Base-by-base conservation (phyloP, 805 yeast genomes). In the Spencermartinsiella europaea region DNA sequence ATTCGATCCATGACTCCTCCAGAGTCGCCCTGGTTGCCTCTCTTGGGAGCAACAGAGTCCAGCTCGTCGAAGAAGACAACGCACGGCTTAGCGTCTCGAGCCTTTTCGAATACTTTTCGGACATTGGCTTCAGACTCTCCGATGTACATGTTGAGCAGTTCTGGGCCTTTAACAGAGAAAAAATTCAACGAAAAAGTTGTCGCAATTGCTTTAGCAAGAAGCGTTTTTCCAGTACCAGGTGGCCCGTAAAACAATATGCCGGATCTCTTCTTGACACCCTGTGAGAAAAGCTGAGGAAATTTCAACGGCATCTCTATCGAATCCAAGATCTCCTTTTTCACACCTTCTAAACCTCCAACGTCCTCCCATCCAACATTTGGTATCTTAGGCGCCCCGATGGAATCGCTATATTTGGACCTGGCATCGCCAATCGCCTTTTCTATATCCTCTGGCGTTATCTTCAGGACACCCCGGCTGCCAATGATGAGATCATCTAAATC, bases 1-100 rank as follows among this genome's bases (percentile, higher is more conserved):
- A 93, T 93, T 65, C 99, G 77, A 63, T 93, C 99, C 99, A 93
- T 93, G 2, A 93, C 98, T 55, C 98, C 99, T 15, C 98, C 98
- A 2, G 97, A 89, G 65, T 93, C 99, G 20, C 99, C 98, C 61
- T 93, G 97, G 63, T 91, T 90, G 22, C 99, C 99, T 71, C 98
- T 81, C 64, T 93, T 91, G 1, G 98, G 98, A 0, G 99, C 99
- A 1, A 93, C 97, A 1, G 97, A 89, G 67, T 93, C 99, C 66
- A 93, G 74, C 68, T 93, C 99, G 69, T 93, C 99, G 61, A 93
- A 93, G 66, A 93, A 93, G 15, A 93, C 89, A 16, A 93, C 97
- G 71, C 99, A 93, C 1, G 99, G 99, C 62, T 83, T 85, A 12
- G 98, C 96, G 65, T 93, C 99, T 45, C 98, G 73, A 0, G 98